These are phyloP conservation scores for Claviceps citrina DNA, from an alignment of 2,329 filamentous ascomycete species.

Conservation along the genomic window DNA sequence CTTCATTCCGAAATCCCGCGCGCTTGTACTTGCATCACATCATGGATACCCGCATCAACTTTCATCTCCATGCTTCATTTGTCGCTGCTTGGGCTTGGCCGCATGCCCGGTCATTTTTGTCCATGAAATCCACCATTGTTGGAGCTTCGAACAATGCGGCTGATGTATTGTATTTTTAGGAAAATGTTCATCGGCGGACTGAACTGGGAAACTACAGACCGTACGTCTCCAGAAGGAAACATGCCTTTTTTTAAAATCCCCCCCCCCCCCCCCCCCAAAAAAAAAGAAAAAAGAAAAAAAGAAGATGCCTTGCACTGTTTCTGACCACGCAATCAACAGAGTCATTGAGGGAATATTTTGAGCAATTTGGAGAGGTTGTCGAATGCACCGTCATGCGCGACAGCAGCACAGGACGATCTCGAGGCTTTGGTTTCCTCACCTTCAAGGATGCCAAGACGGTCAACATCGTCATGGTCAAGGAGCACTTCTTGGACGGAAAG, in stretches of 20 bases:
- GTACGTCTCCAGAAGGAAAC: too few species aligned
- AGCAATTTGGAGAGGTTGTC: slow-evolving; percentile 89
- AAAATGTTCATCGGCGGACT: slow-evolving; percentile 99
- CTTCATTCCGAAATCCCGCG: neutral
- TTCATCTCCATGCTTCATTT: too few species aligned
- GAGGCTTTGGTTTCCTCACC: slow-evolving; percentile 93
- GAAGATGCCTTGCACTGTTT: too few species aligned
- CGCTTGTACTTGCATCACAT: too few species aligned
- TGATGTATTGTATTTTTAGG: slow-evolving; percentile 31
- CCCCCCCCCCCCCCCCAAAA: too few species aligned
- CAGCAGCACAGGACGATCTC: slow-evolving; percentile 78
- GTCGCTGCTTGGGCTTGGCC: neutral
- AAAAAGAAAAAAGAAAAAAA: too few species aligned
- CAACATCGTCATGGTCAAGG: slow-evolving; percentile 99
- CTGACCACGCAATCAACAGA: slow-evolving; percentile 37
- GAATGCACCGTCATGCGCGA: slow-evolving; percentile 99
- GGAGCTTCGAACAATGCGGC: neutral
- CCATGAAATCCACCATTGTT: neutral
- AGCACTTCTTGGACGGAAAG: slow-evolving; percentile 94
- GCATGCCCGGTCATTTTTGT: neutral
- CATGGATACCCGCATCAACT: neutral
- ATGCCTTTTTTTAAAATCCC: too few species aligned
- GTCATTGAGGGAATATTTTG: slow-evolving; percentile 92
- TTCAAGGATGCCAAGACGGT: slow-evolving; percentile 97
- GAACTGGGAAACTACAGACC: slow-evolving; percentile 98